Evolutionary conservation across 2,329 filamentous ascomycete species (phyloP), one percentile per base, ranked within the genome.

Genomic region (Xylaria sp.): DNA sequence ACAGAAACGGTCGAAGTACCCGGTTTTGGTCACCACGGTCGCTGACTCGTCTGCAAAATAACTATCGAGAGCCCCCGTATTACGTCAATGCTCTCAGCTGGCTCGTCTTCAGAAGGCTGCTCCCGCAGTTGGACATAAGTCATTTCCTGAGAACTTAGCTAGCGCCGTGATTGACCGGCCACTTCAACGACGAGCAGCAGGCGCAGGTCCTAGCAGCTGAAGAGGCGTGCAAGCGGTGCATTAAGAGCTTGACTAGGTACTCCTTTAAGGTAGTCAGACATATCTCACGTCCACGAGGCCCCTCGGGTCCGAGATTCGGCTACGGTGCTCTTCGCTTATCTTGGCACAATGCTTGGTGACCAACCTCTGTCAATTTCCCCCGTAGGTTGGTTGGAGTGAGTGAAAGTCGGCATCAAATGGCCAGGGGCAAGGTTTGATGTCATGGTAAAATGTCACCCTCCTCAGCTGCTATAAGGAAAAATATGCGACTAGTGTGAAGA

Each of bases 241-340:
- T 65, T 57, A 19, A 42, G 37, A 57, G 56, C n/a, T n/a, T n/a
- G n/a, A n/a, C n/a, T n/a, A 52, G 38, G 28, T 38, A 51, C 42
- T 57, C 60, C 60, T 40, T 57, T 52, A 60, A 49, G 46, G 60
- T 45, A 54, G 51, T 43, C 50, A 38, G 43, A 59, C 28, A 35
- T 54, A 11, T 31, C 23, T 55, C 37, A 19, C 21, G 23, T 53
- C 53, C 60, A 35, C 15, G 6, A 55, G 28, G 31, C 33, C 40
- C 21, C 53, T 65, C 63, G 63, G 58, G 55, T 57, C 63, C 63
- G 63, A 65, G 45, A 56, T 47, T 46, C 15, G 51, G 51, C 40
- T 49, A 42, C 40, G 53, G 50, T 50, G 46, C 46, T 33, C 40
- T 50, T 52, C 35, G n/a, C n/a, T 47, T 33, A 21, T 50, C 56